Evolutionary conservation across 1,139 yeast genomes (phyloP), one percentile per base, ranked within the genome.

Genomic region (Neolecta irregularis): DNA sequence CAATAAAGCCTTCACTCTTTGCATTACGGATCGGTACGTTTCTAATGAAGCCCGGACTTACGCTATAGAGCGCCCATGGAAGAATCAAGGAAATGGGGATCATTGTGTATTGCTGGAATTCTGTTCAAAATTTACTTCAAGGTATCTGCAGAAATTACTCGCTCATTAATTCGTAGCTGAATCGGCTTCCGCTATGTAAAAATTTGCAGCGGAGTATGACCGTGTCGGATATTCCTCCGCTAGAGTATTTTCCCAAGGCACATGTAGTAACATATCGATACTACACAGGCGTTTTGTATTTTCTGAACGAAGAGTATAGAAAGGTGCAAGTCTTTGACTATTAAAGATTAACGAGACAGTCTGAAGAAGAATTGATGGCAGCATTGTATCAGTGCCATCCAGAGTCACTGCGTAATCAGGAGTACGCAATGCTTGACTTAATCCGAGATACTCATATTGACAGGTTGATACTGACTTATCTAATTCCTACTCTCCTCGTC

Each of bases 141-240:
- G 44, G 55, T 76, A 47, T 45, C 12, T 56, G 61, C n/a, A 16
- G 5, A 16, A 26, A 31, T 15, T n/a, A 7, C 7, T 9, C 8
- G 9, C 15, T 16, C 12, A 6, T 28, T 16, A 28, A 28, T 67
- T 70, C 56, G 63, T 9, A 63, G 47, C 61, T 83, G 48, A 65
- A 69, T 38, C 79, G 78, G 47, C 61, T 70, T 33, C 81, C 83
- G 43, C 65, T 83, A 49, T 91, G 92, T 12, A 74, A 74, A 46
- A 77, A 81, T 37, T 65, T 81, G 39, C 72, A 80, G 40, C 74
- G 74, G 51, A 94, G 85, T 2, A 58, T 83, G 32, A 65, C 61
- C 24, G 69, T 72, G 4, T 67, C 74, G 40, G 70, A 67, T 26
- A 58, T 77, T 43, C 74, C 79, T 13, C 55, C 62, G 3, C 49